Evolutionary conservation across 2,329 filamentous ascomycete genomes (phyloP), one percentile per base, ranked within the genome.

Genomic region (Plenodomus biglobosus): DNA sequence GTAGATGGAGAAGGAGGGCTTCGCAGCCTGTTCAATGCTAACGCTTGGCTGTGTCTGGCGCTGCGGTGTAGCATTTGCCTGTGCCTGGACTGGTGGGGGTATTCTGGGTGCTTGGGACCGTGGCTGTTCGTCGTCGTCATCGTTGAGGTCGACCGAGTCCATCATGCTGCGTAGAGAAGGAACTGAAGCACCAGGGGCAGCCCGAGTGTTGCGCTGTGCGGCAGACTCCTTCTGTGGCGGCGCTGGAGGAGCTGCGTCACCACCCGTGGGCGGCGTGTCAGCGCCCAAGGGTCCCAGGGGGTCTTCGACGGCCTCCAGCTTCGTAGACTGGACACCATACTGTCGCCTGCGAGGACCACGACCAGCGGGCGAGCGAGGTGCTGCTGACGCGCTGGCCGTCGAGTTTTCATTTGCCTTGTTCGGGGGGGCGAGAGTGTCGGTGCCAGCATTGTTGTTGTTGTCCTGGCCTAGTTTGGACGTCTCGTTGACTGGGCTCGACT

Each of bases 1-100:
- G 2, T 82, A 85, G 64, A 99, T 97, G 41, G 89, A 78, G 73
- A 97, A 99, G 36, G 79, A 87, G 4, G 94, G 94, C 74, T 96
- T 95, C 22, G 92, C 86, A 39, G 94, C 94, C 75, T 95, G 89
- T 73, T 97, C 92, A 46, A 97, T 78, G 71, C 88, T 95, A 58
- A 96, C 84, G 68, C 92, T 96, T 16, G 92, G 91, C 65, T 85
- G 81, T 19, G 75, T 76, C 55, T 81, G 78, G 60, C 81, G 75
- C 60, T 76, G 75, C 1, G 74, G 67, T 20, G 73, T 72, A 39
- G 78, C 73, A 27, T 74, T 74, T 19, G 69, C 72, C 8, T 77
- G 72, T 8, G 78, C 78, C 53, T 84, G 81, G 1, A 84, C 81
- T 15, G 82, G 82, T 24, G 82, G 82, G 41, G 88, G 90, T 48